Conservation (phyloP, 1,139 yeast genomes). For the Yamadazyma oceani region DNA sequence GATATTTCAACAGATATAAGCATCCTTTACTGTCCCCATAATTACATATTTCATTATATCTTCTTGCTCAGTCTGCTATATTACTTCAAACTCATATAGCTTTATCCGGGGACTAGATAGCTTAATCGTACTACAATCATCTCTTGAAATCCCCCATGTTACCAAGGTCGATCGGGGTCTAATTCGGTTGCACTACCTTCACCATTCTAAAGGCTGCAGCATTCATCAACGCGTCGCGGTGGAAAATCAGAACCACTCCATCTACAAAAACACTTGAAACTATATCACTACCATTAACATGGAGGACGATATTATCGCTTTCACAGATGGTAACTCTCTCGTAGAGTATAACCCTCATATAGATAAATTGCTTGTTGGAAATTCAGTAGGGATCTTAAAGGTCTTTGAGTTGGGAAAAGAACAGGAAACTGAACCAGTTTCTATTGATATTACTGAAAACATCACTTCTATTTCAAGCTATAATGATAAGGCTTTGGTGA, state of each 20-base stretch:
- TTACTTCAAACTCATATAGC: too few relatives aligned
- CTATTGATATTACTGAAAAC: constrained; percentile 51
- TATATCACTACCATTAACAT: background rate
- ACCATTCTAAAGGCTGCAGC: too few relatives aligned
- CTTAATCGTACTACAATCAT: too few relatives aligned
- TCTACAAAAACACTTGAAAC: background rate
- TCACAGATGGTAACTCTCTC: constrained; percentile 48
- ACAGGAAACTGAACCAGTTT: constrained; percentile 42
- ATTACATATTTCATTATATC: too few relatives aligned
- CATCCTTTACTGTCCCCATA: too few relatives aligned
- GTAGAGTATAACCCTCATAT: constrained; percentile 35
- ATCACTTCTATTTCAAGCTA: constrained; percentile 32
- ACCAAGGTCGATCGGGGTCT: too few relatives aligned
- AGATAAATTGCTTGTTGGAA: constrained; percentile 47
- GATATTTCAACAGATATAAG: too few relatives aligned
- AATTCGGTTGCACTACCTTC: background rate
- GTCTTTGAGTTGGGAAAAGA: constrained; percentile 39
- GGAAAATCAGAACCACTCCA: background rate
- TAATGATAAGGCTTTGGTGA: constrained; percentile 24
- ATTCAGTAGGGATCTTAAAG: constrained; percentile 51
- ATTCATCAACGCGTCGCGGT: constrained; percentile 1
- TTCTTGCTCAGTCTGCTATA: too few relatives aligned
- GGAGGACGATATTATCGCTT: constrained; percentile 33
- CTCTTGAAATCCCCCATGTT: too few relatives aligned
- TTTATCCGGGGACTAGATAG: too few relatives aligned